Conservation (phyloP, 2,329 filamentous ascomycete species). For the Cercospora sp. region DNA sequence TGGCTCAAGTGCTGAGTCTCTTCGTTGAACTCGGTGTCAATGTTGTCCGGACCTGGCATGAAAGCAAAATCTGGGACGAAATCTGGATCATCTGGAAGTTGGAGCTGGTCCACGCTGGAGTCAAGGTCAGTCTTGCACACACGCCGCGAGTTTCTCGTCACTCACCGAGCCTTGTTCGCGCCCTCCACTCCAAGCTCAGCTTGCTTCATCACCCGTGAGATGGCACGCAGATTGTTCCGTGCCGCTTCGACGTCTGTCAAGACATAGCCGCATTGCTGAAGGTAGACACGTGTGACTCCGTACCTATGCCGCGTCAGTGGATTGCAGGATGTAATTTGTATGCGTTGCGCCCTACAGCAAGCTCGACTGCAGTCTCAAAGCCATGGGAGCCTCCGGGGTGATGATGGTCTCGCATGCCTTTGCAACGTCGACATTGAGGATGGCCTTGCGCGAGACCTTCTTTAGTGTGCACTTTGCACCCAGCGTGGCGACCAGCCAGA, state of each 20-base stretch:
- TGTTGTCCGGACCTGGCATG: slow-evolving; percentile 54
- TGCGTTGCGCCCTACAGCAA: slow-evolving; percentile 61
- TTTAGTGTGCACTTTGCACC: slow-evolving; percentile 69
- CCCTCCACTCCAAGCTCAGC: slow-evolving; percentile 68
- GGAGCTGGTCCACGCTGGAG: slow-evolving; percentile 69
- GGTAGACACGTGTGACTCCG: slow-evolving; percentile 80
- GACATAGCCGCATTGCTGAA: slow-evolving; percentile 84
- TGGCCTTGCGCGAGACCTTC: slow-evolving; percentile 79
- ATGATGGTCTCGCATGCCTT: slow-evolving; percentile 89
- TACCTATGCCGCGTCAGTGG: slow-evolving; percentile 50
- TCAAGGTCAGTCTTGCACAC: neutral
- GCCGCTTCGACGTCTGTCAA: slow-evolving; percentile 76
- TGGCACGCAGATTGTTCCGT: slow-evolving; percentile 69
- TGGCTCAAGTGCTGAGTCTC: slow-evolving; percentile 39
- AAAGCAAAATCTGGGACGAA: slow-evolving; percentile 67
- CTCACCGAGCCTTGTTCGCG: slow-evolving; percentile 67
- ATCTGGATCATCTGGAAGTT: slow-evolving; percentile 77
- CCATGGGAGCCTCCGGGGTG: slow-evolving; percentile 78
- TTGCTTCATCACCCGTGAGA: slow-evolving; percentile 60
- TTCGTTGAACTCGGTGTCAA: slow-evolving; percentile 52
- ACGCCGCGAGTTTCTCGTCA: neutral
- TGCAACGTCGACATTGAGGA: slow-evolving; percentile 81
- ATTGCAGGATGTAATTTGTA: neutral
- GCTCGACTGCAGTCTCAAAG: slow-evolving; percentile 83
- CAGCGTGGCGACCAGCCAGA: slow-evolving; percentile 92